A percentile compares a stretch with the other conserved stretches of the same genome.
phyloP scores from a whole-genome alignment of 345 rosid genomes.

The Eucalyptus erythrocorys region DNA sequence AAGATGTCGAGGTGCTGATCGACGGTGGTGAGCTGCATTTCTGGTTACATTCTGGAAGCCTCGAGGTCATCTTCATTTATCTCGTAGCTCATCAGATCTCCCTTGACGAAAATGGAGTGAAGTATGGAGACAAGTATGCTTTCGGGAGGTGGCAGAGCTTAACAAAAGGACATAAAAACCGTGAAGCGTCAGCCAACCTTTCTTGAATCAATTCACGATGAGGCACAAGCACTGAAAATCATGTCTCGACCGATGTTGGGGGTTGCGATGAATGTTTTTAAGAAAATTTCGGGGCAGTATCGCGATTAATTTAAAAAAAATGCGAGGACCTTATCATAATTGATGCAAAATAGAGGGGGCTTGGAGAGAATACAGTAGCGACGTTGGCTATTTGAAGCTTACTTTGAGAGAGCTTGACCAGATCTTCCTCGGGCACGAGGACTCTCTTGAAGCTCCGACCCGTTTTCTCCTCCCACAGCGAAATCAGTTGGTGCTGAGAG shows the following conservation, averaged over 20 bases:
- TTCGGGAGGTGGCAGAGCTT: constrained; percentile 9
- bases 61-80: background rate
- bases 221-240: background rate
- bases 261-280: background rate
- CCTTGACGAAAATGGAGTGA: background rate
- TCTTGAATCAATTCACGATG: background rate
- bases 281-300: background rate
- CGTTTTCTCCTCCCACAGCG: constrained; percentile 28
- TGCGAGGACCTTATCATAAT: background rate
- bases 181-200: too few species aligned
- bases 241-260: too few species aligned
- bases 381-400: background rate
- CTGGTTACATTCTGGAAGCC: constrained; percentile 13
- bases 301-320: background rate
- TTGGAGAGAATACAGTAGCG: background rate
- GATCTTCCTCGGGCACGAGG: constrained; percentile 9
- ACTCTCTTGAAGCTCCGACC: constrained; percentile 7
- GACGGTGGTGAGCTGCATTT: background rate
- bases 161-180: background rate
- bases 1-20: constrained; percentile 20
- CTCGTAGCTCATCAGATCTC: constrained; percentile 1
- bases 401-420: constrained; percentile 22
- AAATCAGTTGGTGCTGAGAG: constrained; percentile 19
- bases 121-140: constrained; percentile 3
- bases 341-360: background rate